Conservation (phyloP, 2,329 filamentous ascomycete genomes). For the Reticulascus tulasneorum region DNA sequence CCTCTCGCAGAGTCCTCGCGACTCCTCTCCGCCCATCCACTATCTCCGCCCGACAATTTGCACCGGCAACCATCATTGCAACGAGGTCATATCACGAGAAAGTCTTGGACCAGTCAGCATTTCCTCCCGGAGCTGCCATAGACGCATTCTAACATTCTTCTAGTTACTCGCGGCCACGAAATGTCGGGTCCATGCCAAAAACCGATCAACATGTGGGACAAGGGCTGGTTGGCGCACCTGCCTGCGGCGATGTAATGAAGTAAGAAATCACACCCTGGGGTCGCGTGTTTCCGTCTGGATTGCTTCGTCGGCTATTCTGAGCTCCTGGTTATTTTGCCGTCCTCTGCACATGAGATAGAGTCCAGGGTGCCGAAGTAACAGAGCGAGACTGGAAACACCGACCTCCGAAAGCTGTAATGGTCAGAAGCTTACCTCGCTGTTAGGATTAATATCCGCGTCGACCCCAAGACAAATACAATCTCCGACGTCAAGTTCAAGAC, state of each 20-base stretch:
- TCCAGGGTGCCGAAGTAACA: background rate
- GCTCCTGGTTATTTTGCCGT: too few relatives aligned
- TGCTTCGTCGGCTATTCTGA: too few relatives aligned
- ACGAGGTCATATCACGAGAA: constrained; percentile 50
- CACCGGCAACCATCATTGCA: constrained; percentile 35
- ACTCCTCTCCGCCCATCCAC: constrained; percentile 34
- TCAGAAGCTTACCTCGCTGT: too few relatives aligned
- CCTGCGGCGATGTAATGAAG: constrained; percentile 91
- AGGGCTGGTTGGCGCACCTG: constrained; percentile 83
- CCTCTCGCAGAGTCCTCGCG: constrained; percentile 39
- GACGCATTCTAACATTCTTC: too few relatives aligned
- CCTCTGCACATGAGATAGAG: background rate
- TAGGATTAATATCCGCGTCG: constrained; percentile 77
- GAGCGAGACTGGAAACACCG: constrained; percentile 2
- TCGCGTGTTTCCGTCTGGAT: too few relatives aligned
- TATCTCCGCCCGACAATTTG: constrained; percentile 35
- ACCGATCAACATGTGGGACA: constrained; percentile 80
- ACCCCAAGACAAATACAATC: constrained; percentile 82
- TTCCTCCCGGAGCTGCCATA: constrained; percentile 35
- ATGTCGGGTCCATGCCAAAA: constrained; percentile 61
- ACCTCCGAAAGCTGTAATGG: too few relatives aligned
- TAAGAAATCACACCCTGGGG: constrained; percentile 2
- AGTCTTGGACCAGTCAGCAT: constrained; percentile 82
- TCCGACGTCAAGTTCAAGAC: constrained; percentile 98
- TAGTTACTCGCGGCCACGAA: constrained; percentile 55